These are phyloP conservation scores for Rhododendron kiyosumense DNA, from an alignment of 148 eudicot species.

Conservation along the genomic window DNA sequence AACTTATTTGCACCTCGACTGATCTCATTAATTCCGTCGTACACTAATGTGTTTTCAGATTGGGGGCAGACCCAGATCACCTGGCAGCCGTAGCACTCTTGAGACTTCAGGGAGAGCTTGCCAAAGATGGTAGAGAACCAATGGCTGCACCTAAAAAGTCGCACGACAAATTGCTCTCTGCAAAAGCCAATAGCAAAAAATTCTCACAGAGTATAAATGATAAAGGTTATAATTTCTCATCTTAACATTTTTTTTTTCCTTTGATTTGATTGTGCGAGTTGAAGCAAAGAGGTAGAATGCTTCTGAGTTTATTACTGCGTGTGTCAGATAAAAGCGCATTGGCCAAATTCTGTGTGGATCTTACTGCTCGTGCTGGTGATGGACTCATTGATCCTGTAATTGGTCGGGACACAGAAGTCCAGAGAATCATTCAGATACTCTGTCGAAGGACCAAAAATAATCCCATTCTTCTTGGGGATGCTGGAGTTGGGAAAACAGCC, in stretches of 20 bases:
- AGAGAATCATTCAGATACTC: slow-evolving; percentile 49
- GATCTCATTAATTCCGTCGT: background rate
- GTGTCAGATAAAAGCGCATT: slow-evolving; percentile 39
- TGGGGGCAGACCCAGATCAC: slow-evolving; percentile 41
- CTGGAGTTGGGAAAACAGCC: slow-evolving; percentile 66
- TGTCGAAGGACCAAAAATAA: slow-evolving; percentile 52
- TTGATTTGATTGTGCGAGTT: background rate
- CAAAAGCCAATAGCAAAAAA: slow-evolving; percentile 19
- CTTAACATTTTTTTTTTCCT: background rate
- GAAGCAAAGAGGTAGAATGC: background rate
- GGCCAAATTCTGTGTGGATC: slow-evolving; percentile 55
- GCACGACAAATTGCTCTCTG: slow-evolving; percentile 23
- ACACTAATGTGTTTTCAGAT: slow-evolving; percentile 34
- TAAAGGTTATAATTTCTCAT: slow-evolving; percentile 9
- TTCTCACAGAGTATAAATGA: slow-evolving; percentile 26
- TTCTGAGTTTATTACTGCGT: background rate
- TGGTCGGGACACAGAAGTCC: slow-evolving; percentile 46
- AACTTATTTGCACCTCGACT: background rate
- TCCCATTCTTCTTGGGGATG: slow-evolving; percentile 63
- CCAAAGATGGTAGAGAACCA: slow-evolving; percentile 59
- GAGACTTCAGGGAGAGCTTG: slow-evolving; percentile 57
- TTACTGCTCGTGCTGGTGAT: slow-evolving; percentile 49
- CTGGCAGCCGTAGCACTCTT: slow-evolving; percentile 48
- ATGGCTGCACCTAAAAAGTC: slow-evolving; percentile 29
- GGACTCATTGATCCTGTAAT: slow-evolving; percentile 57